Conservation (phyloP, 768 basidiomycete species). For the Leucosporidium yakuticum region DNA sequence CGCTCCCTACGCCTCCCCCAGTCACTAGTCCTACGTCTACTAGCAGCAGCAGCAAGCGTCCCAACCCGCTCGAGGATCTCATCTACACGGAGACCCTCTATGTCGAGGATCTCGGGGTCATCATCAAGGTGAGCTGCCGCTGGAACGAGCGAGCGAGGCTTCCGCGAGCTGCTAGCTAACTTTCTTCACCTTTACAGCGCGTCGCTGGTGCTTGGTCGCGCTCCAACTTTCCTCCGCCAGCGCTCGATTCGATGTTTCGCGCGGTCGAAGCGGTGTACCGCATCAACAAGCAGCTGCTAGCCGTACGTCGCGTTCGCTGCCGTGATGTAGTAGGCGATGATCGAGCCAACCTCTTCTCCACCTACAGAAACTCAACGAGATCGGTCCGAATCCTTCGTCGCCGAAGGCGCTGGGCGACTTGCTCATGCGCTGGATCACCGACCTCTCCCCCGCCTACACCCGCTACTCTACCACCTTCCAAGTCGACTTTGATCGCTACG, state of each 20-base stretch:
- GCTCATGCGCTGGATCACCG: conserved; percentile 96
- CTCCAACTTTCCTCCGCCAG: conserved; percentile 83
- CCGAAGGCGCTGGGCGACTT: conserved; percentile 92
- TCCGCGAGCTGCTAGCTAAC: not conserved
- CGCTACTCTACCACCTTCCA: conserved; percentile 67
- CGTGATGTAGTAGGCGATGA: not conserved
- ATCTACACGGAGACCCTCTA: conserved; percentile 89
- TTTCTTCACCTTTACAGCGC: conserved; percentile 53
- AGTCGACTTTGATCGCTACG: conserved; percentile 75
- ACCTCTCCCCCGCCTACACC: conserved; percentile 79
- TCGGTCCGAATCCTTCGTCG: conserved; percentile 83
- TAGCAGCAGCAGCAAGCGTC: conserved; percentile 4
- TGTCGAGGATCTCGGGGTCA: conserved; percentile 78
- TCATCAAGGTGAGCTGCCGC: conserved; percentile 71
- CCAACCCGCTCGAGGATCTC: conserved; percentile 81
- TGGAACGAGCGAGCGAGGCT: not conserved
- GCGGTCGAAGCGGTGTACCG: conserved; percentile 88
- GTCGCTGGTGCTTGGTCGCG: conserved; percentile 98
- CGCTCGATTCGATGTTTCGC: conserved; percentile 89
- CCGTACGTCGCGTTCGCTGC: conserved; percentile 51
- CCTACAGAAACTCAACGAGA: conserved; percentile 80
- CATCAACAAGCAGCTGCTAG: conserved; percentile 73
- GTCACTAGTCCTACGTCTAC: not conserved
- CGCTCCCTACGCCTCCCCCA: too few species aligned
- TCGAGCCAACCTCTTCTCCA: not conserved